Base-by-base conservation (phyloP, 169 alveolate species). In the Plasmodium relictum region DNA sequence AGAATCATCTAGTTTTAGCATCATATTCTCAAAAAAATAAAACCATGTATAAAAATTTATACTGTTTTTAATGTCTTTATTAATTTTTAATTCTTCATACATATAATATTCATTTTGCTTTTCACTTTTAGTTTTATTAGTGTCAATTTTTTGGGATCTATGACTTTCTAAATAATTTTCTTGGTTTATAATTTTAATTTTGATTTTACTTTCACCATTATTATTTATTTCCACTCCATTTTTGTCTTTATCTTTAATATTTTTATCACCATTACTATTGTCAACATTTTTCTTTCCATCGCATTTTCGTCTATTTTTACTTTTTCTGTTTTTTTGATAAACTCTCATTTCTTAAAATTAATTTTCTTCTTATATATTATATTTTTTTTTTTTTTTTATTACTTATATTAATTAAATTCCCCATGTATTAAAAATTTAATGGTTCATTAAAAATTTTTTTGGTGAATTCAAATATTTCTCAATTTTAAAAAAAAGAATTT, bases 21-120 rank as follows among this genome's bases (percentile, higher is more conserved):
- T 70, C 42, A 78, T 54, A 65, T 78, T 78, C 65, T 78, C 89
- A 37, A 78, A 78, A 69, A 45, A 78, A 63, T 78, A 78, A 65
- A 78, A 65, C 89, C 89, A 78, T 65, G 89, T 78, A 52, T 78
- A 78, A 26, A 44, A 48, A 26, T 56, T 26, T 66, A 78, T 45
- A 8, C 24, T 78, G 48, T 24, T 78, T 14, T 52, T 78, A 68
- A 78, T 41, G 41, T 78, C 56, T 41, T 78, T 45, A 63, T 78
- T 78, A 24, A 63, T 24, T 63, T 26, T 58, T 78, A 78, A 78
- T 26, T 78, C 76, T 24, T 78, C 89, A 54, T 58, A 78, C 12
- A 78, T 78, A 69, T 39, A 50, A 65, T 78, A 78, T 44, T 22
- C 66, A 26, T 78, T 78, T 63, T 45, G 37, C 16, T 63, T 70